A percentile compares a stretch with the other conserved stretches of the same genome.
Conservation (phyloP, 177 flowering plant genomes). For the Vitis hybrid region DNA sequence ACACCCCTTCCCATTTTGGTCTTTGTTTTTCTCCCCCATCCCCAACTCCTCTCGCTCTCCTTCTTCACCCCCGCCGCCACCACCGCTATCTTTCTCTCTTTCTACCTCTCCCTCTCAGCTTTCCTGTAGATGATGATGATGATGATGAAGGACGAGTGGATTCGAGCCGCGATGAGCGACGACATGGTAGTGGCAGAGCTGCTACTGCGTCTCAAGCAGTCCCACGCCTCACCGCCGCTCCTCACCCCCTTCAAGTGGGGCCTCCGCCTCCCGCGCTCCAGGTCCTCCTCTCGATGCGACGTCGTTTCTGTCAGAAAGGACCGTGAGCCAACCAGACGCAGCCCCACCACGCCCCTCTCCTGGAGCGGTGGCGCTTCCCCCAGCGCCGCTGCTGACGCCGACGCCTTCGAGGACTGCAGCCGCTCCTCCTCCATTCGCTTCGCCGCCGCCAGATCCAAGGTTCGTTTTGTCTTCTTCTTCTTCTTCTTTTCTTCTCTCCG, state of each 20-base stretch:
- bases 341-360: constrained; percentile 67
- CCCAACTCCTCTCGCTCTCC: constrained; percentile 7
- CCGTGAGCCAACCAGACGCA: constrained; percentile 28
- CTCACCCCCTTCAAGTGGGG: constrained; percentile 42
- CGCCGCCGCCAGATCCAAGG: constrained; percentile 42
- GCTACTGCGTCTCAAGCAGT: constrained; percentile 40
- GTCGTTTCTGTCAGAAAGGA: constrained; percentile 17
- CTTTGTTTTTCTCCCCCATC: neutral
- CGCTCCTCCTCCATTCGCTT: constrained; percentile 10
- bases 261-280: constrained; percentile 47
- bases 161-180: constrained; percentile 49
- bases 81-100: constrained; percentile 10
- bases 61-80: constrained; percentile 14
- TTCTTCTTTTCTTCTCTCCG: constrained; percentile 2
- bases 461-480: constrained; percentile 12
- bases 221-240: constrained; percentile 19
- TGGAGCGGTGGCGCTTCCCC: constrained; percentile 52
- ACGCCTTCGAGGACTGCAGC: constrained; percentile 38
- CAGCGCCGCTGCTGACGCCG: constrained; percentile 31
- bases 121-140: constrained; percentile 1
- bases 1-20: neutral
- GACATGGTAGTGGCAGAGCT: constrained; percentile 56
- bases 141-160: constrained; percentile 44
- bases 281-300: constrained; percentile 17
- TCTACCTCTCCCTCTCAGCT: neutral